Percentiles rank a stretch among this genome's conserved stretches.
phyloP scores from a whole-genome alignment of 306 rosid genomes.

The Gastrolobium villosum region DNA sequence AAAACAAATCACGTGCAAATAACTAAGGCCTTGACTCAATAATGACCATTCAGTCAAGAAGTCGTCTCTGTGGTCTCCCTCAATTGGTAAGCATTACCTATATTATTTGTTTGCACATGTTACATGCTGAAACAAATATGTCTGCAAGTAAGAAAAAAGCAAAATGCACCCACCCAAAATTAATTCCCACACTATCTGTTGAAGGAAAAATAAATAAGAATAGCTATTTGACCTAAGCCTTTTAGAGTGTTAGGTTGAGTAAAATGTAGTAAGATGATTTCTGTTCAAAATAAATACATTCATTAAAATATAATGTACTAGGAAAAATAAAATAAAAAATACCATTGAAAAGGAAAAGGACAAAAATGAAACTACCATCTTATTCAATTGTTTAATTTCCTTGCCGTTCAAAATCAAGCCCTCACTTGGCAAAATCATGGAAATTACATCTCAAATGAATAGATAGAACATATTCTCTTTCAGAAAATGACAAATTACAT shows the following conservation, averaged over 20 bases:
- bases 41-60: conserved; percentile 46
- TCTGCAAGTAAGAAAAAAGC: conserved; percentile 11
- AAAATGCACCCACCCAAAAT: conserved; percentile 36
- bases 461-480: not conserved
- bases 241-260: conserved; percentile 9
- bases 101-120: conserved; percentile 39
- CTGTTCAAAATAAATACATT: not conserved
- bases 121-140: conserved; percentile 29
- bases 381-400: not conserved
- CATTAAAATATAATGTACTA: not conserved
- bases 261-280: conserved; percentile 3
- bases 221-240: conserved; percentile 34
- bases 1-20: conserved; percentile 37
- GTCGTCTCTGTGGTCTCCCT: conserved; percentile 26
- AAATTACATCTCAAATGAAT: conserved; percentile 6
- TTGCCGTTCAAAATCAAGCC: not conserved
- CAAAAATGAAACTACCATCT: not conserved
- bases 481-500: conserved; percentile 45
- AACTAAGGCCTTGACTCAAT: conserved; percentile 41
- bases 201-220: not conserved
- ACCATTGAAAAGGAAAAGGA: not conserved
- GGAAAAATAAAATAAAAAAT: not conserved
- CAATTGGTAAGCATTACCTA: conserved; percentile 15
- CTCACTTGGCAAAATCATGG: conserved; percentile 3
- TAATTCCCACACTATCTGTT: conserved; percentile 33